Conservation (phyloP, 257 asterid genomes). For the Perilla frutescens region DNA sequence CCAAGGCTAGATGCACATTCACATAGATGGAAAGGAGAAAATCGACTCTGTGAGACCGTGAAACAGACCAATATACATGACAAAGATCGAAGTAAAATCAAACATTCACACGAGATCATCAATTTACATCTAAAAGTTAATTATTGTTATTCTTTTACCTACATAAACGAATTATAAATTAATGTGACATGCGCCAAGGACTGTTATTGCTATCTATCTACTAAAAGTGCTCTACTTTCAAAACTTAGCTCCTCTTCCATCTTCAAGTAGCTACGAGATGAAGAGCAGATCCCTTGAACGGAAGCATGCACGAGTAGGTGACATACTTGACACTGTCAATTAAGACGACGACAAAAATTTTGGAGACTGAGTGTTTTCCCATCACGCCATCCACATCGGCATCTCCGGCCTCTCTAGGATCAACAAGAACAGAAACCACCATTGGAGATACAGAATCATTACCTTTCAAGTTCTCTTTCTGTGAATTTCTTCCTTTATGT, state of each 20-base stretch:
- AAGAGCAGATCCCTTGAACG: constrained; percentile 60
- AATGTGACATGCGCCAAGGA: constrained; percentile 4
- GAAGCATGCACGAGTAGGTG: constrained; percentile 85
- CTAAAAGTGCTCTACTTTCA: constrained; percentile 36
- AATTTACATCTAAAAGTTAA: constrained; percentile 7
- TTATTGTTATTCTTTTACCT: neutral
- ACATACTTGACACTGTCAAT: constrained; percentile 85
- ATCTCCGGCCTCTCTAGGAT: constrained; percentile 79
- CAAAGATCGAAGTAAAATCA: no score
- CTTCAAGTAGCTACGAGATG: constrained; percentile 59
- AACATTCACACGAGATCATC: neutral
- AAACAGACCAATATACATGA: no score
- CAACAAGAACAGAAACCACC: constrained; percentile 89
- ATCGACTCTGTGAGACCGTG: no score
- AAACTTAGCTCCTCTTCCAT: neutral
- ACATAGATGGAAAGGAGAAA: no score
- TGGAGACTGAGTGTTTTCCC: constrained; percentile 67
- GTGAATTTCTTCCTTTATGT: constrained; percentile 40
- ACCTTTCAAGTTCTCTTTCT: constrained; percentile 53
- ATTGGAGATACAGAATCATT: constrained; percentile 59
- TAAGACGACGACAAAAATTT: constrained; percentile 77
- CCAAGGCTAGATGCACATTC: no score
- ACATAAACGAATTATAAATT: constrained; percentile 14
- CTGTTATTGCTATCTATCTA: constrained; percentile 29
- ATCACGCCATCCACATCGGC: constrained; percentile 60